These are phyloP conservation scores for Harringtonia aguacate DNA, from an alignment of 2,329 filamentous ascomycete species.

Conservation along the genomic window DNA sequence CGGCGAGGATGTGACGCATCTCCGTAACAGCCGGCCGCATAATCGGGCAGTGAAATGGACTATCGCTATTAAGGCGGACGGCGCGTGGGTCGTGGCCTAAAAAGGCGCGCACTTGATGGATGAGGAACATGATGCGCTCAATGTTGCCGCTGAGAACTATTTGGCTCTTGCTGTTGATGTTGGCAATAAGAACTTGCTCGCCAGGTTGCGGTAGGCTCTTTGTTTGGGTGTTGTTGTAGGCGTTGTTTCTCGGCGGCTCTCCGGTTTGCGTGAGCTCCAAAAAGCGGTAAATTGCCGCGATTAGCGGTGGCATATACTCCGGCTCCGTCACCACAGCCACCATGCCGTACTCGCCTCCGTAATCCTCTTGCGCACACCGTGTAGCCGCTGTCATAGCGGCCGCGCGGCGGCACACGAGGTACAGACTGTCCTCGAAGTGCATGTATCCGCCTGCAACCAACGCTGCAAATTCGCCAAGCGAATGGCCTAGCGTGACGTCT, in stretches of 20 bases:
- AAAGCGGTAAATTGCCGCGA: constrained; percentile 69
- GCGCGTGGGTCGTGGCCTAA: constrained; percentile 84
- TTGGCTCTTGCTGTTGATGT: constrained; percentile 93
- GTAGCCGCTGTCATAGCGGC: constrained; percentile 77
- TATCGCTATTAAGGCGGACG: constrained; percentile 76
- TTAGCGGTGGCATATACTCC: constrained; percentile 56
- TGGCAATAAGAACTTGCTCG: constrained; percentile 81
- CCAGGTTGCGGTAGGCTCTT: not conserved
- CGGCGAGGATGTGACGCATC: constrained; percentile 58
- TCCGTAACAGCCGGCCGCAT: constrained; percentile 76
- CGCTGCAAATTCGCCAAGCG: constrained; percentile 85
- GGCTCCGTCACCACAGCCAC: constrained; percentile 84
- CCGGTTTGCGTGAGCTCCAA: constrained; percentile 36
- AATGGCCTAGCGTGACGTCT: constrained; percentile 81
- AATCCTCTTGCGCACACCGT: constrained; percentile 48
- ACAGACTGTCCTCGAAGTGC: constrained; percentile 64
- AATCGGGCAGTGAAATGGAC: constrained; percentile 82
- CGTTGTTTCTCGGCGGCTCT: not conserved
- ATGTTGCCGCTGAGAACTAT: constrained; percentile 88
- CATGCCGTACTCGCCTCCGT: constrained; percentile 86
- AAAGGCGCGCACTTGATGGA: constrained; percentile 81
- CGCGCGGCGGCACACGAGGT: constrained; percentile 65
- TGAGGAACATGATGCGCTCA: constrained; percentile 66
- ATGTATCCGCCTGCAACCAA: constrained; percentile 78
- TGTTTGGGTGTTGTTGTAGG: not conserved